A percentile compares a stretch with the other conserved stretches of the same genome.
phyloP scores from a whole-genome alignment of 441 rosid species.

The Eutrema salsugineum region DNA sequence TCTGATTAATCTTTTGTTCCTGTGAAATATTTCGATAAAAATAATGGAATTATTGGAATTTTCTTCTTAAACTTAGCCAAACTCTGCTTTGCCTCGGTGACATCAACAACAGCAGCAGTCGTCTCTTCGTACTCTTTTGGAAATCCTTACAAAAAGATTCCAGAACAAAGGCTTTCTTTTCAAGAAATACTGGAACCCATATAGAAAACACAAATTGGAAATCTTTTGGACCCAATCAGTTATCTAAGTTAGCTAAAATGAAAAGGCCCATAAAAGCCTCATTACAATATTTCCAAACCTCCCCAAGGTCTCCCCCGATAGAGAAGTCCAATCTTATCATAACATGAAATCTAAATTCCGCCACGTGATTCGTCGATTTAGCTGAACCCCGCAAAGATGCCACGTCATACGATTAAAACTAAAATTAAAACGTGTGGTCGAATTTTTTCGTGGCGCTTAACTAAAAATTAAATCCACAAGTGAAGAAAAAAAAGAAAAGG shows the following conservation, averaged over 20 bases:
- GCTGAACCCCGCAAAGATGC: background rate
- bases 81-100: background rate
- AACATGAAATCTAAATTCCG: constrained; percentile 25
- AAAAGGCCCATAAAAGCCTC: constrained; percentile 16
- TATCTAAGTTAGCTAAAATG: background rate
- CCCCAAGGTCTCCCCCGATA: background rate
- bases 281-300: background rate
- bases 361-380: constrained; percentile 27
- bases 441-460: constrained; percentile 15
- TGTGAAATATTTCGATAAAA: background rate
- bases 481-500: background rate
- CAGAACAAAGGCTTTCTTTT: background rate
- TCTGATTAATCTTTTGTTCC: background rate
- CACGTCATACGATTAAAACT: background rate
- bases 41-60: background rate
- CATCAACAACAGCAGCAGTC: background rate
- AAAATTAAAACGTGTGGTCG: constrained; percentile 14
- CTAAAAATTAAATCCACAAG: constrained; percentile 20
- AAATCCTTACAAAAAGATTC: background rate
- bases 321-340: constrained; percentile 23
- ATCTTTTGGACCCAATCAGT: background rate
- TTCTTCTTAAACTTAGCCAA: background rate
- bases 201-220: background rate
- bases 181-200: background rate
- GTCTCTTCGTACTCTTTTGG: too few species aligned